A percentile compares a stretch with the other conserved stretches of the same genome.
These are phyloP conservation scores for Lactarius psammicola DNA, from an alignment of 768 basidiomycete species.

Conservation along the genomic window DNA sequence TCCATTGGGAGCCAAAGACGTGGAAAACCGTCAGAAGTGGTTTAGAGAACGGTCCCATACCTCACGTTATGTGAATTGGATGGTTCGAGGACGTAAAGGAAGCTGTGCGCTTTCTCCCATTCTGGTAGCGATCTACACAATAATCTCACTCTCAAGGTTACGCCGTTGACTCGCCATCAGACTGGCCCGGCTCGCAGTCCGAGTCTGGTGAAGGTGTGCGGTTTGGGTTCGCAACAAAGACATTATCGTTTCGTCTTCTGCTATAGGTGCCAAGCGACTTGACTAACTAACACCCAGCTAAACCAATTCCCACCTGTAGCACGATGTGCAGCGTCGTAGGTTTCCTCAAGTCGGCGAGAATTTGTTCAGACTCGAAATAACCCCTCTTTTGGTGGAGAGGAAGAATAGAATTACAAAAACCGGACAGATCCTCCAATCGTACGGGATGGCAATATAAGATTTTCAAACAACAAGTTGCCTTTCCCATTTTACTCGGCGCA, in stretches of 20 bases:
- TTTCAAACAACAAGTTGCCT: neutral
- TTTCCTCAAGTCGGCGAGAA: constrained; percentile 70
- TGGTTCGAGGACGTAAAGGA: constrained; percentile 18
- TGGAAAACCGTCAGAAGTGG: neutral
- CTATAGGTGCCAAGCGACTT: too few relatives aligned
- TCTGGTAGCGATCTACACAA: neutral
- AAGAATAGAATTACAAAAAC: neutral
- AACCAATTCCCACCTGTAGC: constrained; percentile 46
- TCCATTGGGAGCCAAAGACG: too few relatives aligned
- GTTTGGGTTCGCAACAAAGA: too few relatives aligned
- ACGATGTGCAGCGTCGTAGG: constrained; percentile 56
- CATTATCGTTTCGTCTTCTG: too few relatives aligned
- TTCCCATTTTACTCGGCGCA: neutral
- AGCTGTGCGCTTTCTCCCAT: neutral
- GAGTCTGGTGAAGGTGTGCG: too few relatives aligned
- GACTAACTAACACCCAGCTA: neutral
- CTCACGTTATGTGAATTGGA: neutral
- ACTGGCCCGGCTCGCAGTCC: constrained; percentile 3
- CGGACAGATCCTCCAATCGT: neutral
- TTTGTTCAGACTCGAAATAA: constrained; percentile 44
- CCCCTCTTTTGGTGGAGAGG: neutral
- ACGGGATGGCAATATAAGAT: neutral
- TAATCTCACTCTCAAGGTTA: neutral
- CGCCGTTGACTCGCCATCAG: neutral
- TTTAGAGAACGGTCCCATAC: neutral